Evolutionary conservation across 169 alveolate genomes (phyloP).

Genomic region (Eimeria falciformis): DNA sequence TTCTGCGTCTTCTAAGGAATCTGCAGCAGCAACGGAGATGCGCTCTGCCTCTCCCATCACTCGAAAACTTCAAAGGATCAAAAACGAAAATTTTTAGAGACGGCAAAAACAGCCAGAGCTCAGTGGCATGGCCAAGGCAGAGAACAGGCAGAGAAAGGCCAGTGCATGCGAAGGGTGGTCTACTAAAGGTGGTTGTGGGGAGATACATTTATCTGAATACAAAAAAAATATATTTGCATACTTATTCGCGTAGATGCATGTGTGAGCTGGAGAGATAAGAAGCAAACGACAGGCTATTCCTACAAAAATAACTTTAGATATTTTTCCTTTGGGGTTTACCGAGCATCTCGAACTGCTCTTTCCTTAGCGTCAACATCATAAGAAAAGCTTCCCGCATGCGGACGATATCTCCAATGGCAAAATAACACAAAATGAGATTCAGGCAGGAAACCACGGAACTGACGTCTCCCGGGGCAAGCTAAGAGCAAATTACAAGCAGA

Average conservation of each 20-base stretch:
- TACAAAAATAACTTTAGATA: no score
- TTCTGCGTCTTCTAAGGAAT: not conserved
- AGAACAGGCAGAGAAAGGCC: no score
- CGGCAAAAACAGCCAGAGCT: not conserved
- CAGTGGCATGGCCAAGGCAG: no score
- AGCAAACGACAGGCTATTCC: no score
- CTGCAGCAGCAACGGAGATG: not conserved
- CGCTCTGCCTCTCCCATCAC: conserved; percentile 3
- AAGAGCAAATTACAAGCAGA: no score
- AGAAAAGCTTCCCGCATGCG: conserved; percentile 55
- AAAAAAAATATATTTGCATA: no score
- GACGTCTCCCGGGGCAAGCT: conserved; percentile 19
- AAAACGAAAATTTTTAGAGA: not conserved
- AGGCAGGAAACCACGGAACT: not conserved
- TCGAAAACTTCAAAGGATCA: not conserved
- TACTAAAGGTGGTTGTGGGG: no score
- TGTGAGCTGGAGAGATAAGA: no score
- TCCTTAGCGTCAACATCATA: not conserved
- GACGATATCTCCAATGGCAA: conserved; percentile 44
- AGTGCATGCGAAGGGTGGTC: no score
- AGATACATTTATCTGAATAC: no score
- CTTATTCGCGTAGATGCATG: no score
- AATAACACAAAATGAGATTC: conserved; percentile 65
- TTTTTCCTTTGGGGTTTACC: no score
- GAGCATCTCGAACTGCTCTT: not conserved